Evolutionary conservation across 306 rosid genomes (phyloP), one percentile per base, ranked within the genome.

Genomic region (Vachellia collinsii): DNA sequence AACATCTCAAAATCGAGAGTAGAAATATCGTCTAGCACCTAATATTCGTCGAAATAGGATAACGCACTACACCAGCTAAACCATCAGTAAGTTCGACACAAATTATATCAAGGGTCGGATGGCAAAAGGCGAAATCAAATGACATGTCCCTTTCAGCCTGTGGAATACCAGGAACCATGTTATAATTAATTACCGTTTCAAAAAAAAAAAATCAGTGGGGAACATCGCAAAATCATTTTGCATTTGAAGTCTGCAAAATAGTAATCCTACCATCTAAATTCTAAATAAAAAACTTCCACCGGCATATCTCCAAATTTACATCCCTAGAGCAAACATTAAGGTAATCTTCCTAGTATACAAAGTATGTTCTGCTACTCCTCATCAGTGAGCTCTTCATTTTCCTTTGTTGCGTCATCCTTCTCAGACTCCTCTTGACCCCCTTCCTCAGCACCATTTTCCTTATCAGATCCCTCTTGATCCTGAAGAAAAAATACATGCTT

Each of bases 391-490:
- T 70, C 74, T 70, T 70, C 74, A 29, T 22, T 48, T 43, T 70
- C 74, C 54, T 70, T 70, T 11, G 56, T 76, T 7, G 78, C 20
- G 47, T 81, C 83, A 44, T 86, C 93, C 76, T 88, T 87, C 70
- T 88, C 92, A 51, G 87, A 68, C 0, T 67, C 90, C 6, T 70
- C 89, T 74, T 87, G 89, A 41, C 36, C 94, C 92, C 0, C 74
- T 44, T 43, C 74, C 37, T 70, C 56, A 5, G 38, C 79, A 5
- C 77, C 19, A 51, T 82, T 81, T 64, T 86, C 93, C 75, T 88
- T 87, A 68, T 90, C 92, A 63, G 87, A 73, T 0, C 74, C 91
- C 7, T 70, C 89, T 76, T 88, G 90, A 51, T 22, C 94, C 97
- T 94, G 67, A 12, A 65, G 34, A 56, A 72, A 20, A n/a, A 20